Evolutionary conservation across 106 monocot species (phyloP).

Genomic region (Allium fistulosum): DNA sequence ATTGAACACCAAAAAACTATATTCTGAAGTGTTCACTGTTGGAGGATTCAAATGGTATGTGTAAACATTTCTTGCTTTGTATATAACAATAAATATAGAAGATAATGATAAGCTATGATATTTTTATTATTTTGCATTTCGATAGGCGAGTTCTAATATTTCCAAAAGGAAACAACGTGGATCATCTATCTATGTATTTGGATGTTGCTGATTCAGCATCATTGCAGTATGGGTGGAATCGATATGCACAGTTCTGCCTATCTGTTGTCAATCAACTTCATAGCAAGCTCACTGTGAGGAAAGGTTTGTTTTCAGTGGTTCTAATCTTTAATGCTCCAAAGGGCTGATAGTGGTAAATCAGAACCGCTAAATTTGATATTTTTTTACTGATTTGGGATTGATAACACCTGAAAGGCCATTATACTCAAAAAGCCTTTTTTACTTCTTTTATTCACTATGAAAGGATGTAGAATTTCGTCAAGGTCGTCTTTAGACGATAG

Average conservation of each 20-base stretch:
- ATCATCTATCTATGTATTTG: conserved; percentile 69
- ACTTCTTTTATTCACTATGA: too few relatives aligned
- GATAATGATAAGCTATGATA: background rate
- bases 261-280: conserved; percentile 58
- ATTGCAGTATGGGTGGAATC: conserved; percentile 63
- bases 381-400: background rate
- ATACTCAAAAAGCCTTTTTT: too few relatives aligned
- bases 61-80: background rate
- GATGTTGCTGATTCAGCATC: conserved; percentile 59
- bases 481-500: too few relatives aligned
- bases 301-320: conserved; percentile 26
- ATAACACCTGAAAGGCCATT: too few relatives aligned
- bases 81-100: background rate
- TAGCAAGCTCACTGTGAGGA: conserved; percentile 37
- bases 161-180: conserved; percentile 69
- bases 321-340: too few relatives aligned
- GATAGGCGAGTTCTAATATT: conserved; percentile 62
- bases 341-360: background rate
- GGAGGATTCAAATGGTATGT: conserved; percentile 86
- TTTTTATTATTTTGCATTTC: background rate
- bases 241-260: conserved; percentile 62
- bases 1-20: conserved; percentile 83
- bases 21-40: conserved; percentile 76
- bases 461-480: too few relatives aligned
- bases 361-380: background rate